Base-by-base conservation (phyloP, 2,329 filamentous ascomycete species). In the Scedosporium minutisporum region DNA sequence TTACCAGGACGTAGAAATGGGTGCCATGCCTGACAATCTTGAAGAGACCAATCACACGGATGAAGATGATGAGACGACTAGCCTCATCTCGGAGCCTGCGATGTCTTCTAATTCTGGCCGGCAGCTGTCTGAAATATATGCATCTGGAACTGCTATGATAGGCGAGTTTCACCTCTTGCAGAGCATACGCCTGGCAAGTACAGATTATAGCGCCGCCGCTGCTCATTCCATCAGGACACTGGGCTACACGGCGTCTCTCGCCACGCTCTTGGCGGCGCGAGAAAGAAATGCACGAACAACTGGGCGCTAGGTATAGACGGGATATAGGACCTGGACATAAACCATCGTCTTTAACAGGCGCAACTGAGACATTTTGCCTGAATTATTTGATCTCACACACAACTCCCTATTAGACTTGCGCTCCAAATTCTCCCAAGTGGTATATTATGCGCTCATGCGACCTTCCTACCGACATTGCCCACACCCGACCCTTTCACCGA, bases 401-500 rank as follows among this genome's bases (percentile, higher is more conserved):
- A 38, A 38, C 33, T 38, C 10, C 33, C 33, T 38, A n/a, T n/a
- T n/a, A 12, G 3, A 38, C 33, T 38, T 38, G 33, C 33, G 10
- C 33, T 4, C 10, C 33, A 12, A 38, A 21, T 33, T 51, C 23
- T 25, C 46, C 23, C 46, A 51, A 14, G 21, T 61, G 59, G 46
- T 62, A 62, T 62, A 38, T 27, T 62, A 41, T 55, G 27, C 48
- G 38, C 70, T 74, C 75, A 85, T 69, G 82, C 83, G 70, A 97
- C 89, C 78, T 97, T 97, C 71, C 93, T 86, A 61, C 93, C 93
- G 58, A 97, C 90, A 72, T 97, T 99, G 33, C 95, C 95, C 64
- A 99, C 90, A 53, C 95, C 95, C 69, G 86, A 87, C 38, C 95
- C 95, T 70, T 97, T 96, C 53, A 99, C 89, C 67, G 91, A 96